phyloP scores from a whole-genome alignment of 2,329 filamentous ascomycete genomes.

The Onygena corvina region DNA sequence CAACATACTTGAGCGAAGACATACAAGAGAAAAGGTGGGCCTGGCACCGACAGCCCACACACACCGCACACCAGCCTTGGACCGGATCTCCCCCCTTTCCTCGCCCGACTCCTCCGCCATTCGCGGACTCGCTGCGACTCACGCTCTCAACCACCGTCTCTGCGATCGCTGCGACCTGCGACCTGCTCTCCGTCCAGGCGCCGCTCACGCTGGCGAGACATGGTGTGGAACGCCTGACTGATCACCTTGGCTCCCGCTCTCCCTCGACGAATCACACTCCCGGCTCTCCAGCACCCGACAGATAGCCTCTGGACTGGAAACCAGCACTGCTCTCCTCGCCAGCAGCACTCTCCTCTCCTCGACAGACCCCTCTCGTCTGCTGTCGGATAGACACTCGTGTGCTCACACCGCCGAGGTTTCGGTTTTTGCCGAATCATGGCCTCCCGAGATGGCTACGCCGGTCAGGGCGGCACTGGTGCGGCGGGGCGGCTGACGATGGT shows the following conservation, averaged over 20 bases:
- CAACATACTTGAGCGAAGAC: too few relatives aligned
- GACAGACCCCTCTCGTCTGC: neutral
- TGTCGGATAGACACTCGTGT: neutral
- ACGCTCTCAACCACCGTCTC: too few relatives aligned
- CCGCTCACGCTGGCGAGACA: too few relatives aligned
- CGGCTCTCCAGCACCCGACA: too few relatives aligned
- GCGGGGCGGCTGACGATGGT: constrained; percentile 2
- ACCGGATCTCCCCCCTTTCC: neutral
- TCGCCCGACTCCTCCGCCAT: too few relatives aligned
- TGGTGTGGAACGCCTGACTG: too few relatives aligned
- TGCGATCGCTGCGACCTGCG: too few relatives aligned
- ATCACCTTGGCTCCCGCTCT: neutral
- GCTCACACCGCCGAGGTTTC: neutral
- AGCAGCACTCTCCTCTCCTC: neutral
- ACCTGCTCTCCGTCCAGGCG: too few relatives aligned
- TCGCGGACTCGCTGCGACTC: neutral
- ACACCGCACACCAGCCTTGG: constrained; percentile 5
- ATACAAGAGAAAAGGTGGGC: too few relatives aligned
- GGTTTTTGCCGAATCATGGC: neutral
- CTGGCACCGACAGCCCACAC: neutral
- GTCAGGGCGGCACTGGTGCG: neutral
- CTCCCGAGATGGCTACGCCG: neutral
- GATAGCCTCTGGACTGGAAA: too few relatives aligned
- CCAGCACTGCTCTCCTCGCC: too few relatives aligned
- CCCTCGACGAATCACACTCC: neutral